Percentiles rank a stretch among this genome's conserved stretches.
Conservation (phyloP, 139 green algal species). For the Chara braunii region DNA sequence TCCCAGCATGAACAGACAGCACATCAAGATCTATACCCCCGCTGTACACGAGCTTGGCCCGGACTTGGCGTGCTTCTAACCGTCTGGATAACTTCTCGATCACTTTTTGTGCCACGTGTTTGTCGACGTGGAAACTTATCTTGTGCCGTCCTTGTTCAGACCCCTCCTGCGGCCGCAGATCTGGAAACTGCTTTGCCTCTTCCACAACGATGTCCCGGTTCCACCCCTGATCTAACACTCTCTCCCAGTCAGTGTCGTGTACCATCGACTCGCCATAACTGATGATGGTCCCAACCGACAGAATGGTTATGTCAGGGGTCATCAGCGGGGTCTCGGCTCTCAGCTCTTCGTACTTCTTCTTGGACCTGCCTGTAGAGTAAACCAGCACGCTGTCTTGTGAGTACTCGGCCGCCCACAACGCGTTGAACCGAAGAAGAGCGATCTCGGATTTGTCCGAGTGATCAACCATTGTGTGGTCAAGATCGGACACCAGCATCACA, state of each 20-base stretch:
- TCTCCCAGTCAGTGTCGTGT: conserved; percentile 60
- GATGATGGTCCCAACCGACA: conserved; percentile 79
- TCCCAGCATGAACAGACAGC: conserved; percentile 65
- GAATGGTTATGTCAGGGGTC: conserved; percentile 46
- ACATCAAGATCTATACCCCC: conserved; percentile 79
- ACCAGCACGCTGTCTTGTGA: conserved; percentile 69
- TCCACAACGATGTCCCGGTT: conserved; percentile 39
- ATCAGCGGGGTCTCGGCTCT: conserved; percentile 65
- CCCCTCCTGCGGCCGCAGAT: conserved; percentile 46
- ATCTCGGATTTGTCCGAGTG: too few species aligned
- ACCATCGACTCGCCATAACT: neutral
- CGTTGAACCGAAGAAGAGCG: conserved; percentile 59
- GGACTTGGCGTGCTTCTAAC: conserved; percentile 39
- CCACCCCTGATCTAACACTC: conserved; percentile 50
- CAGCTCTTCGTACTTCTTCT: conserved; percentile 65
- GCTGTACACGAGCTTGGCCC: conserved; percentile 72
- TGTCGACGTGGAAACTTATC: conserved; percentile 67
- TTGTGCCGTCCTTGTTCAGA: conserved; percentile 85
- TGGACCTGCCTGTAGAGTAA: conserved; percentile 83
- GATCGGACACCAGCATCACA: conserved; percentile 77
- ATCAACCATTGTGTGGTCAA: conserved; percentile 83
- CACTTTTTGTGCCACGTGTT: conserved; percentile 8
- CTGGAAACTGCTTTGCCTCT: conserved; percentile 27
- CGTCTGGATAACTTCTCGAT: conserved; percentile 14
- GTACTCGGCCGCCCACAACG: conserved; percentile 61